phyloP scores from a whole-genome alignment of 345 rosid genomes.

The Erucastrum elatum region DNA sequence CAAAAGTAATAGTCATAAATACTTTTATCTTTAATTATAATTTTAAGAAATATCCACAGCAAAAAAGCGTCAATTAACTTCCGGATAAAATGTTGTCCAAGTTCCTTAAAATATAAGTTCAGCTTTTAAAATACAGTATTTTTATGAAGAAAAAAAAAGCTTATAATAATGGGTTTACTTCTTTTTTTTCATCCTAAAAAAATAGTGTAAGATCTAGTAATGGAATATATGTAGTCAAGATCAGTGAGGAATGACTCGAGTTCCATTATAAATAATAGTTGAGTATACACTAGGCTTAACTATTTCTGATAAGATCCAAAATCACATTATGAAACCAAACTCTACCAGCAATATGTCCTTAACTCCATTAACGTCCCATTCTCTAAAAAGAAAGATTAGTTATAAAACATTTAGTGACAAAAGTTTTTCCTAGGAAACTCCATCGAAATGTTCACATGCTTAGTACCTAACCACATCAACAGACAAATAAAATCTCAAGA shows the following conservation, averaged over 20 bases:
- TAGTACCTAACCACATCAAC: constrained; percentile 12
- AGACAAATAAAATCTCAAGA: constrained; percentile 9
- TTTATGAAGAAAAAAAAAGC: background rate
- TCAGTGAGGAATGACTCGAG: constrained; percentile 31
- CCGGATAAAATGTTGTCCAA: background rate
- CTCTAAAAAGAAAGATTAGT: constrained; percentile 10
- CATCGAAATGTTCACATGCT: constrained; percentile 21
- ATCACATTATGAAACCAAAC: constrained; percentile 31
- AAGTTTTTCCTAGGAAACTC: background rate
- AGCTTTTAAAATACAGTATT: background rate
- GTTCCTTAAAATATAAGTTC: background rate
- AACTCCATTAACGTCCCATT: constrained; percentile 15
- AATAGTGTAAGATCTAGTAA: background rate
- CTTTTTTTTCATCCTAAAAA: background rate
- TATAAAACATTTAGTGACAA: background rate
- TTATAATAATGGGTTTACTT: background rate
- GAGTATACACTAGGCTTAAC: constrained; percentile 25
- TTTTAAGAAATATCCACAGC: background rate
- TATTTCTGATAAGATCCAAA: constrained; percentile 27
- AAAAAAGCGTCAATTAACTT: background rate
- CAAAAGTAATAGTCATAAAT: background rate
- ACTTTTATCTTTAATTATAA: background rate
- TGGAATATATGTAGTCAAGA: constrained; percentile 6
- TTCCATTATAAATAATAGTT: constrained; percentile 32
- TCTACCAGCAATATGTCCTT: constrained; percentile 22